Evolutionary conservation across 83 land plant genomes (phyloP), one percentile per base, ranked within the genome.

Genomic region (Picea abies): DNA sequence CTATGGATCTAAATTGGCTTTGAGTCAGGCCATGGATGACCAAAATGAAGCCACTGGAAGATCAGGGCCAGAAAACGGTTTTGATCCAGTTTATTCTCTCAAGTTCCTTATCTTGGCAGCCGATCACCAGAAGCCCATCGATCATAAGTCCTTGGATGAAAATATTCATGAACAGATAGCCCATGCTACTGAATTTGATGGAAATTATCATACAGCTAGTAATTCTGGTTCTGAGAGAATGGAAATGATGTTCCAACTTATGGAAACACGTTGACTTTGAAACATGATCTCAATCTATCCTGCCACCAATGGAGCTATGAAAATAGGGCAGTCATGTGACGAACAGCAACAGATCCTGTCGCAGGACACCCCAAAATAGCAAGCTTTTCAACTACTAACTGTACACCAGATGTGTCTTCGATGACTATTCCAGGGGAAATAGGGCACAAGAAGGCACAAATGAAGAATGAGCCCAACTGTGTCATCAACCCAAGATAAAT

Each of bases 11-110:
- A 93, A 87, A 79, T 41, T 90, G 37, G 79, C 83, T 9, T 44
- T 44, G 8, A 44, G 49, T 44, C 7, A 44, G 8, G 12, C 3
- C 56, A 52, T 52, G 56, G 80, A 78, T 17, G 68, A 65, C 8
- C 56, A 52, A 52, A 78, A 78, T 78, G 39, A 78, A 56, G 16
- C 63, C 10, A 78, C 26, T 11, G 81, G 22, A 39, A 79, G 65
- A 15, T 47, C 84, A 3, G 84, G 81, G 23, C 71, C 47, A 47
- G 80, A 84, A 69, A 63, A 76, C 14, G 86, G 84, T 67, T 72
- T 85, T 16, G 88, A 89, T 78, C 89, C 89, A 0, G 88, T 85
- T 65, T 86, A 84, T 81, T 89, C 89, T 73, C 86, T 91, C 64
- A 87, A 85, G 76, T 91, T 91, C 76, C 91, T 86, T 5, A 88